Evolutionary conservation across 441 rosid species (phyloP).

Genomic region (Bocquillonia castaneifolia): DNA sequence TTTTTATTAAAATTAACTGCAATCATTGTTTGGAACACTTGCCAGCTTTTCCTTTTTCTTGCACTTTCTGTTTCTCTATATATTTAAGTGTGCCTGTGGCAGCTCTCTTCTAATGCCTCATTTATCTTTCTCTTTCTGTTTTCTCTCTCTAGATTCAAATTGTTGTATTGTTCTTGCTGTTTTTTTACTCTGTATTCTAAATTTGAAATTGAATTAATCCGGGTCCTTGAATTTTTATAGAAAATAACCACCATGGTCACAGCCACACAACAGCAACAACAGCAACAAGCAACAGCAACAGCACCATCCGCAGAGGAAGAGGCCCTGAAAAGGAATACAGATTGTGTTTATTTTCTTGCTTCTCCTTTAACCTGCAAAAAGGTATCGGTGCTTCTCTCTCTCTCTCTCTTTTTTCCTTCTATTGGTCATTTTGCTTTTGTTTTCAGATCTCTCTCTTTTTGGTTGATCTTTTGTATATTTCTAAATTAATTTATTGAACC

Average conservation of each 20-base stretch:
- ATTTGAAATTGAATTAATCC: slow-evolving; percentile 26
- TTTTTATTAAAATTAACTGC: neutral
- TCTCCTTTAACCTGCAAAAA: slow-evolving; percentile 97
- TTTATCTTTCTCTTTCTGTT: neutral
- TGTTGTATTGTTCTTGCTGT: slow-evolving; percentile 21
- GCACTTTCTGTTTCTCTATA: neutral
- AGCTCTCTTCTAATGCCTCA: no score
- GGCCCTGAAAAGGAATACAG: slow-evolving; percentile 83
- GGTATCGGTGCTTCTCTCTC: slow-evolving; percentile 33
- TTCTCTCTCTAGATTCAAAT: slow-evolving; percentile 1
- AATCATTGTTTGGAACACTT: neutral
- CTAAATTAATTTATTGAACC: slow-evolving; percentile 37
- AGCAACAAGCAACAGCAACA: slow-evolving; percentile 28
- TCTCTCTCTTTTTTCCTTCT: neutral
- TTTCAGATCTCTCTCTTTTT: neutral
- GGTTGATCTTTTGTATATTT: slow-evolving; percentile 13
- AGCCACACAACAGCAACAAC: slow-evolving; percentile 36
- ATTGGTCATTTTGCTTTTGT: slow-evolving; percentile 15
- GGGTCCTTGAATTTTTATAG: neutral
- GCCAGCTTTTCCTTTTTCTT: neutral
- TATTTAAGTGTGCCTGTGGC: slow-evolving; percentile 30
- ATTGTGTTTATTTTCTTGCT: slow-evolving; percentile 95
- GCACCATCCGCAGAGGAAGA: slow-evolving; percentile 72
- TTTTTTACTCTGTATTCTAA: slow-evolving; percentile 5
- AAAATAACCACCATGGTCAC: slow-evolving; percentile 47